Evolutionary conservation across 352 stramenopile genomes (phyloP), one percentile per base, ranked within the genome.

Genomic region (Phytopythium montanum): DNA sequence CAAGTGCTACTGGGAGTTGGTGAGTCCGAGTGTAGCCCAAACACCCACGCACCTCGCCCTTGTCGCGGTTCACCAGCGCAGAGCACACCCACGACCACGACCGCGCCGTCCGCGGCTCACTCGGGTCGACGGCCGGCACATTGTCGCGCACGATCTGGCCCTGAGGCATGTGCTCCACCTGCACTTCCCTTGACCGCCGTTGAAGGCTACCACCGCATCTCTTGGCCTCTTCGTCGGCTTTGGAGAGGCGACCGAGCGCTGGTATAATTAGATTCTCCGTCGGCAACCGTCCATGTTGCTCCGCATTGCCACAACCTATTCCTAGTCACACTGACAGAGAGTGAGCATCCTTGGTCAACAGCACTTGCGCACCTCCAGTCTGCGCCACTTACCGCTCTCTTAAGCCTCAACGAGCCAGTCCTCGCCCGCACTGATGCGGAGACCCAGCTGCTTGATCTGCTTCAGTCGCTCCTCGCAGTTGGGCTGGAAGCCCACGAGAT

Each of bases 381-480:
- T 19, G n/a, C 10, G 0, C 28, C 31, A 42, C 31, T 34, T 18
- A 44, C 36, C 25, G 10, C 0, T 45, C 33, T n/a, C 8, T 59
- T 29, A 55, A 10, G 49, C 19, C 25, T 59, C 53, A 9, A 59
- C 28, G 23, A 59, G 53, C 53, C 53, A 59, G 53, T 59, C 38
- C 36, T 50, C 36, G 19, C 53, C 53, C 0, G 53, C 53, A 23
- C 36, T 59, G 13, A 49, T 42, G 26, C 84, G 84, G 54, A 88
- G 66, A 0, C 75, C 78, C 25, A 95, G 73, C 53, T 92, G 85
- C 56, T 93, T 92, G 69, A 95, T 95, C 64, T 95, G 87, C 70
- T 92, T 92, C 48, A 95, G 62, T 3, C 87, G 83, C 51, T 92
- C 87, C 59, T 92, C 85, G 61, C 75, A 87, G 53, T 95, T 94